Evolutionary conservation across 2,329 filamentous ascomycete species (phyloP).

Genomic region (Exserohilum rostratum): DNA sequence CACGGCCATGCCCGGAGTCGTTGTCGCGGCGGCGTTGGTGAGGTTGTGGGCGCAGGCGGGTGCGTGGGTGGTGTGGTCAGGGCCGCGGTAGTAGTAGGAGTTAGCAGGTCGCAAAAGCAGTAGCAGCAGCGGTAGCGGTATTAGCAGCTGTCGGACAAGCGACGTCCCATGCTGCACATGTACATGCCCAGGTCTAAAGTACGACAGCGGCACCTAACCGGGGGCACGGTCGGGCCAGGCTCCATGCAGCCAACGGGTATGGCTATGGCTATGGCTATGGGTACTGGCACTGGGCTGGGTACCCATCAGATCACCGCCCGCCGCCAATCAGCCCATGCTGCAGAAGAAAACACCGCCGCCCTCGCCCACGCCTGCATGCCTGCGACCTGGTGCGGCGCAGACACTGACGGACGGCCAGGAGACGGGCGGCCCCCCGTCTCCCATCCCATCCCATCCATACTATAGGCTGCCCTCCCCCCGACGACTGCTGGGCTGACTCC

Average conservation of each 20-base stretch:
- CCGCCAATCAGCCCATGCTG: constrained; percentile 20
- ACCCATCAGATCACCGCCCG: too few species aligned
- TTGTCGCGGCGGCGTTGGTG: constrained; percentile 22
- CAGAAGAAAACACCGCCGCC: constrained; percentile 6
- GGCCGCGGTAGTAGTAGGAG: too few species aligned
- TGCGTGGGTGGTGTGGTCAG: neutral
- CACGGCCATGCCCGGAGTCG: constrained; percentile 29
- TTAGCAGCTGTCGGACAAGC: too few species aligned
- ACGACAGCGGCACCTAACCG: constrained; percentile 10
- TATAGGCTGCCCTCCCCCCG: too few species aligned
- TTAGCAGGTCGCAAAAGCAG: too few species aligned
- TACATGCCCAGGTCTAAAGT: neutral
- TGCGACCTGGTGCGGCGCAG: constrained; percentile 18
- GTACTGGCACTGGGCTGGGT: too few species aligned
- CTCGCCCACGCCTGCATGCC: neutral
- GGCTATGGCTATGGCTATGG: too few species aligned
- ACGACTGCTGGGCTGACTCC: too few species aligned
- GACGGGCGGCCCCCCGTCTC: neutral
- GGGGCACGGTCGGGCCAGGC: constrained; percentile 30
- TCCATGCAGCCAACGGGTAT: neutral
- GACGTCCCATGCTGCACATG: too few species aligned
- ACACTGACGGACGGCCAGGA: constrained; percentile 6
- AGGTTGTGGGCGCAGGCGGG: constrained; percentile 18
- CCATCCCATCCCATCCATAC: too few species aligned
- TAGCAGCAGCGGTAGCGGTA: too few species aligned